Percentiles rank a stretch among this genome's conserved stretches.
Conservation (phyloP, 495 filamentous ascomycete species). For the Jackrogersella minutella region DNA sequence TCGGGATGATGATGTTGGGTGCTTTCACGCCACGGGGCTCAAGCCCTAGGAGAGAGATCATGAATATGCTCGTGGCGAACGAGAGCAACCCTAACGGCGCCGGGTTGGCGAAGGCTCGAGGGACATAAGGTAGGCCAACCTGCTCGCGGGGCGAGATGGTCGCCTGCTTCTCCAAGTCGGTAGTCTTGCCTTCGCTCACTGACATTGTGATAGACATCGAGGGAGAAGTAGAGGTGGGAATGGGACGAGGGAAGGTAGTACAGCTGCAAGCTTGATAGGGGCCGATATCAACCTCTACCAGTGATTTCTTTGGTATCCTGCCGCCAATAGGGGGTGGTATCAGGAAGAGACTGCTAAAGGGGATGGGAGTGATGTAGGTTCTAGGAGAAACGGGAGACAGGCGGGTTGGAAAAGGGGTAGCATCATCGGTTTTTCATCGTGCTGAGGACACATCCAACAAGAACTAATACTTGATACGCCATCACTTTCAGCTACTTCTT, state of each 20-base stretch:
- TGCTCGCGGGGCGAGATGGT: conserved; percentile 21
- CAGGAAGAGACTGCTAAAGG: background rate
- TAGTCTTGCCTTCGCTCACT: conserved; percentile 7
- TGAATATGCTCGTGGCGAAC: conserved; percentile 45
- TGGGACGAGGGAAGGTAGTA: background rate
- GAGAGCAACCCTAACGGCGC: conserved; percentile 28
- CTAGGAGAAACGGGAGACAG: background rate
- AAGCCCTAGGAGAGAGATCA: conserved; percentile 48
- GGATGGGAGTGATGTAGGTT: background rate
- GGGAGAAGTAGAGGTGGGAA: background rate
- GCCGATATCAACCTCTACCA: background rate
- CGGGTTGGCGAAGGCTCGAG: conserved; percentile 28
- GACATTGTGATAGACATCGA: conserved; percentile 6
- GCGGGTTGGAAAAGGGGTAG: background rate
- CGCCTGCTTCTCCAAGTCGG: conserved; percentile 25
- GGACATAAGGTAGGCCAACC: conserved; percentile 7
- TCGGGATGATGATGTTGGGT: conserved; percentile 8
- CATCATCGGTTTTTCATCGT: background rate
- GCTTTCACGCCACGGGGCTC: conserved; percentile 46
- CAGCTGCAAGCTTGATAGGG: background rate
- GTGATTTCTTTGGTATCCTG: background rate
- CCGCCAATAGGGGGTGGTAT: background rate
- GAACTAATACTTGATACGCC: background rate
- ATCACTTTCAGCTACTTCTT: background rate
- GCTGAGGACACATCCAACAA: background rate